phyloP scores from a whole-genome alignment of 2,329 filamentous ascomycete genomes.

The Talaromyces atroroseus region DNA sequence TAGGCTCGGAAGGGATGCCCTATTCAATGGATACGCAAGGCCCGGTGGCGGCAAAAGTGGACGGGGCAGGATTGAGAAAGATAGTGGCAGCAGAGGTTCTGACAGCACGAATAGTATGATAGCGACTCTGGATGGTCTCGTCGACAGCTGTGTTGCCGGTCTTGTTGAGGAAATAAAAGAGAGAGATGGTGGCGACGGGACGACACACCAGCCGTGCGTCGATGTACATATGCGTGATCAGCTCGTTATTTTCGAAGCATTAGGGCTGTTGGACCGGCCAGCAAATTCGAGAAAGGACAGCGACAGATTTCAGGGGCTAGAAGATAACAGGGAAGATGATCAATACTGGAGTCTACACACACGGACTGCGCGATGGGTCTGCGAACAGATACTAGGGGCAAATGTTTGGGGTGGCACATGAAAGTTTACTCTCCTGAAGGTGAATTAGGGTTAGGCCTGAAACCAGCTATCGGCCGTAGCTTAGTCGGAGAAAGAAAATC shows the following conservation, averaged over 20 bases:
- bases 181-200: not conserved
- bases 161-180: constrained; percentile 42
- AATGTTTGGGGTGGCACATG: constrained; percentile 2
- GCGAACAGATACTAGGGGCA: constrained; percentile 31
- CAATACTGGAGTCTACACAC: constrained; percentile 37
- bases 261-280: constrained; percentile 35
- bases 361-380: constrained; percentile 42
- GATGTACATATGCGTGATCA: constrained; percentile 56
- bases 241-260: constrained; percentile 54
- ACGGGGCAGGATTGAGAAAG: not conserved
- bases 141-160: constrained; percentile 40
- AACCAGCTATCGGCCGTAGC: not conserved
- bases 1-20: constrained; percentile 47
- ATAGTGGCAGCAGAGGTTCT: not conserved
- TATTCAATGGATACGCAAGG: constrained; percentile 35
- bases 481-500: too few species aligned
- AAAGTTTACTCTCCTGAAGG: not conserved
- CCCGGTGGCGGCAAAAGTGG: not conserved
- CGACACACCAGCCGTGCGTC: constrained; percentile 37
- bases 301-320: not conserved
- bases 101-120: constrained; percentile 19
- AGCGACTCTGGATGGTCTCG: constrained; percentile 30
- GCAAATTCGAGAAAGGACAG: constrained; percentile 14
- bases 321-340: constrained; percentile 19
- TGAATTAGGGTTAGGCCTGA: not conserved